Base-by-base conservation (phyloP, 2,329 filamentous ascomycete genomes). In the Talaromyces sp. region DNA sequence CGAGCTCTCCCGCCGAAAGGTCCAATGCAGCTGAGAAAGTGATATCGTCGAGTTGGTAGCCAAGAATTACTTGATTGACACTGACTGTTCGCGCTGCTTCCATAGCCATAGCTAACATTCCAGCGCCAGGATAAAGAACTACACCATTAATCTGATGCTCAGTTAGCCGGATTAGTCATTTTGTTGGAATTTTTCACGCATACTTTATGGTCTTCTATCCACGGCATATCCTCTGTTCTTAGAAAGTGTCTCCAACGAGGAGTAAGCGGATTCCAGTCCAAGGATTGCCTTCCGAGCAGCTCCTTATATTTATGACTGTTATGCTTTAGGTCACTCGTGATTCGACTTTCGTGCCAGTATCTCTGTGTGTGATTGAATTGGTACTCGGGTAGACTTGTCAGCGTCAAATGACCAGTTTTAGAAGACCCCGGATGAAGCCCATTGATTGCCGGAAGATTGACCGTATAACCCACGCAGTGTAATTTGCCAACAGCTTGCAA, bases 171-270 rank as follows among this genome's bases (percentile, higher is more conserved):
- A 21, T 4, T 44, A 7, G 2, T 21, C 40, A 18, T 44, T 21
- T 21, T 5, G 4, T 5, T 16, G 18, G n/a, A 12, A 21, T 12
- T 21, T 5, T 9, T 5, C 18, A 12, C 12, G 21, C 18, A 2
- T 44, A 78, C 64, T 31, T 67, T 65, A 48, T 78, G 76, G 60
- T 71, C 70, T 5, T 39, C 33, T 5, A 77, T 61, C 76, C 75
- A 77, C 1, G 72, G 67, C 8, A 75, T 63, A 55, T 77, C 73
- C 1, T 62, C 59, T 1, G 69, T 63, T 2, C 66, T 60, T 3
- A 77, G 61, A 25, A 69, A 63, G 40, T 75, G 73, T 9, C 69
- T 64, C 74, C 74, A 76, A 12, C 66, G 67, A 14, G 67, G 31
- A 39, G 70, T 67, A 1, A 65, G 54, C 8, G 62, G 65, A 58